Evolutionary conservation across 768 basidiomycete genomes (phyloP).

Genomic region (Coprinopsis sp.): DNA sequence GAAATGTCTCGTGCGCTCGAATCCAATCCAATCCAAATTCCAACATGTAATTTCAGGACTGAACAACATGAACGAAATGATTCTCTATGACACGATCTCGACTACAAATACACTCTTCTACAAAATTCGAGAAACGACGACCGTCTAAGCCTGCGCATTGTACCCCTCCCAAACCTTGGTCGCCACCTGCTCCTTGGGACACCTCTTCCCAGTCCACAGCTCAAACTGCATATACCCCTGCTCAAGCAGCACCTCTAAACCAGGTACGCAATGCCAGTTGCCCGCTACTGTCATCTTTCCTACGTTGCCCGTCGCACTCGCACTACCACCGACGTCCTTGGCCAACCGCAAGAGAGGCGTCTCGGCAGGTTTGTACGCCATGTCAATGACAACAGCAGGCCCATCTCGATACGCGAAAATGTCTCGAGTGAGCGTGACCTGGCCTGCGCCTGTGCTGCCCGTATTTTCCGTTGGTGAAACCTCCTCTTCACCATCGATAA

Average conservation of each 20-base stretch:
- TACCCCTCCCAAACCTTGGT: constrained; percentile 44
- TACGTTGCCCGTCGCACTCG: too few relatives aligned
- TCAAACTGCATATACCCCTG: constrained; percentile 87
- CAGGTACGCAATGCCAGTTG: constrained; percentile 70
- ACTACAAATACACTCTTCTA: too few relatives aligned
- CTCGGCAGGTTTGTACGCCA: constrained; percentile 88
- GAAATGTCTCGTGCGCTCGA: too few relatives aligned
- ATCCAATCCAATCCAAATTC: too few relatives aligned
- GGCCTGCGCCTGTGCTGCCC: too few relatives aligned
- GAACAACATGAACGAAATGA: too few relatives aligned
- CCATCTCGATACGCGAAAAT: constrained; percentile 52
- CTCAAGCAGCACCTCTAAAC: constrained; percentile 81
- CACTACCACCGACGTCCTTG: too few relatives aligned
- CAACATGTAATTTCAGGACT: too few relatives aligned
- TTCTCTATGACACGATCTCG: too few relatives aligned
- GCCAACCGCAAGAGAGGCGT: constrained; percentile 80
- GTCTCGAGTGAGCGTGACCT: constrained; percentile 48
- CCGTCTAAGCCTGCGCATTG: constrained; percentile 13
- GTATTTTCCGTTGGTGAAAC: too few relatives aligned
- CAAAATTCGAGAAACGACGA: neutral
- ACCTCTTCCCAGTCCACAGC: constrained; percentile 69
- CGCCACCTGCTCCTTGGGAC: constrained; percentile 43
- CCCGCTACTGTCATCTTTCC: constrained; percentile 25
- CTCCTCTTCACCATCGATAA: constrained; percentile 21
- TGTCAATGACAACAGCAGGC: constrained; percentile 75